These are phyloP conservation scores for Apiospora marii DNA, from an alignment of 2,329 filamentous ascomycete genomes.

Conservation along the genomic window DNA sequence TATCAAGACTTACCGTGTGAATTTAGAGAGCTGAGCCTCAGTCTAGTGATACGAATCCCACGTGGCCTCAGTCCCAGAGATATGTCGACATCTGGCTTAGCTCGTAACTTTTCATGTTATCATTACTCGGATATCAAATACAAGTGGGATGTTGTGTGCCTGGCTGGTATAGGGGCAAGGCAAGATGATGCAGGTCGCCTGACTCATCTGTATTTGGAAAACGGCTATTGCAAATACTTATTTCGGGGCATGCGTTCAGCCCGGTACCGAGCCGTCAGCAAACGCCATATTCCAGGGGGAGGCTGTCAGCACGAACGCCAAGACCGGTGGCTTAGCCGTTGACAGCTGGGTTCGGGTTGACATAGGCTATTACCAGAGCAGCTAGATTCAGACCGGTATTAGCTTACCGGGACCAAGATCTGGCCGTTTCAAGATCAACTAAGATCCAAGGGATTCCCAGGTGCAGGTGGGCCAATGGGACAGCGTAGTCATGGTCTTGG, in stretches of 20 bases:
- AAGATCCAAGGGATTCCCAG: background rate
- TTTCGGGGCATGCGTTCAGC: background rate
- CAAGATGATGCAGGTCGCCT: background rate
- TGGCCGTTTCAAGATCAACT: background rate
- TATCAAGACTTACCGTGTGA: background rate
- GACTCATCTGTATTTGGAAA: background rate
- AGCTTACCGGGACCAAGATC: background rate
- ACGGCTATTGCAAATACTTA: background rate
- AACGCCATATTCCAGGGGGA: background rate
- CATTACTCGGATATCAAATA: background rate
- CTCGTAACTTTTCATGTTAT: background rate
- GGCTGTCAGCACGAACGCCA: background rate
- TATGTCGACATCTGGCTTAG: background rate
- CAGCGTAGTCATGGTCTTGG: background rate
- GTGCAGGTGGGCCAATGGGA: background rate
- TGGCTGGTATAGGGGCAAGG: background rate
- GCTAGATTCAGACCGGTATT: background rate
- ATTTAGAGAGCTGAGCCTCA: background rate
- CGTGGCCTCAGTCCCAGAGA: background rate
- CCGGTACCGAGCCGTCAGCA: background rate
- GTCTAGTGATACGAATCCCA: background rate
- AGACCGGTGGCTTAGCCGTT: background rate
- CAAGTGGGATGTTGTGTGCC: no score
- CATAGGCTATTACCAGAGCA: background rate
- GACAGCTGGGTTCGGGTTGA: background rate